Base-by-base conservation (phyloP, 2,329 filamentous ascomycete species). In the Calonectria henricotiae region DNA sequence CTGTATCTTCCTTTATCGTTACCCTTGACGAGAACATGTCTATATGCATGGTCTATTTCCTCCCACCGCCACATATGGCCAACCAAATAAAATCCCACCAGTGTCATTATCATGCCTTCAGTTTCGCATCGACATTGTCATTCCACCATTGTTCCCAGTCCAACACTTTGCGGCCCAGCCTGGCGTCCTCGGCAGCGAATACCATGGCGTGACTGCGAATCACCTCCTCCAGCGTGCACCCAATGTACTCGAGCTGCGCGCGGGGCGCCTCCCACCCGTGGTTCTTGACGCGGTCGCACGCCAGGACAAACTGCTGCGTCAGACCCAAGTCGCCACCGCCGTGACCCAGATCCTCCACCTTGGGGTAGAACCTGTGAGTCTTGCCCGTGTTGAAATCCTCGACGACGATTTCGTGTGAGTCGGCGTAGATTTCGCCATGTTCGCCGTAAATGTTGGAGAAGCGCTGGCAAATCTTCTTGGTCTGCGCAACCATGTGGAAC, bases 401-500 rank as follows among this genome's bases (percentile, higher is more conserved):
- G 1, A 97, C 87, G 1, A 87, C 89, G 81, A 98, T 98, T 0
- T 86, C 91, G 23, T 86, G 85, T 64, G 93, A 94, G 83, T 98
- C 95, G 73, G 97, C 96, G 75, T 91, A 90, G 32, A 98, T 90
- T 82, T 98, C 96, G 49, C 96, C 96, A 62, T 90, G 86, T 0
- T 93, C 93, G 60, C 96, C 96, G 82, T 98, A 98, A 55, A 98
- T 90, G 70, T 94, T 86, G 0, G 94, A 95, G 69, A 95, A 92
- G 4, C 96, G 91, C 74, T 97, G 89, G 81, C 96, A 98, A 75
- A 97, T 92, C 79, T 92, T 92, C 79, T 94, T 91, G 0, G 95
- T 97, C 71, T 95, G 94, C 2, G 96, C 95, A 2, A 96, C 92
- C 96, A 98, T 98, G 82, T 98, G 96, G 80, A 98, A 93, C 2